These are phyloP conservation scores for Geotrichum reessii DNA, from an alignment of 1,139 yeast species.

Conservation along the genomic window DNA sequence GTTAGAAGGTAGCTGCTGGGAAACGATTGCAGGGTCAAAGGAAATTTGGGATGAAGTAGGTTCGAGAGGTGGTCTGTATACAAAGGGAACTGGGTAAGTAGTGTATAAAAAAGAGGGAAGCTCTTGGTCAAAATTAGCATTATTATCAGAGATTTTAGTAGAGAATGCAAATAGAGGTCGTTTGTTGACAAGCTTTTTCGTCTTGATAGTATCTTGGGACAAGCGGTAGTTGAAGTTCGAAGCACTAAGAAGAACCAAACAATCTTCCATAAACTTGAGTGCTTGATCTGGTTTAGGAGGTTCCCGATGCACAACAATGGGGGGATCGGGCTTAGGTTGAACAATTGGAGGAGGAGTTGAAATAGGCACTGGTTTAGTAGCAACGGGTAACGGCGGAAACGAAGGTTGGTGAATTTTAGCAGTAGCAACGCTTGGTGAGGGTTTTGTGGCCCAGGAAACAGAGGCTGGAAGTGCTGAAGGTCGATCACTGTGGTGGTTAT, in stretches of 20 bases:
- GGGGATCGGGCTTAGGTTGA: conserved; percentile 23
- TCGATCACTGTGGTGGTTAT: conserved; percentile 1
- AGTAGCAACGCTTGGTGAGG: conserved; percentile 24
- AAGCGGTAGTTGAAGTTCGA: conserved; percentile 11
- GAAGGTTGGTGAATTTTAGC: conserved; percentile 21
- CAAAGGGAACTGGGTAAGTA: background rate
- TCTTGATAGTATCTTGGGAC: conserved; percentile 3
- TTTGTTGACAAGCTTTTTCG: background rate
- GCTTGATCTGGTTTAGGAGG: conserved; percentile 33
- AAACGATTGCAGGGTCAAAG: background rate
- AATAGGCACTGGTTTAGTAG: conserved; percentile 21
- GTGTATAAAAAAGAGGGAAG: conserved; percentile 5
- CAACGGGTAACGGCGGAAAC: conserved; percentile 31
- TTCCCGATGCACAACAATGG: conserved; percentile 23
- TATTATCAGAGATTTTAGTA: background rate
- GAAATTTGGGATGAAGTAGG: background rate
- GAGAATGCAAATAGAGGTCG: conserved; percentile 7
- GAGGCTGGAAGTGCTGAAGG: conserved; percentile 34
- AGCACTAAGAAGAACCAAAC: conserved; percentile 31
- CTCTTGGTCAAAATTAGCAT: background rate
- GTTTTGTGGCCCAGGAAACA: conserved; percentile 39
- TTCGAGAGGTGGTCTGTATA: background rate
- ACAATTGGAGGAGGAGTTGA: conserved; percentile 10
- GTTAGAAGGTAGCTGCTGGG: background rate
- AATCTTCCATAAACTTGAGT: conserved; percentile 33